These are phyloP conservation scores for Coniferiporia sulphurascens DNA, from an alignment of 1,284 basidiomycete genomes.

Conservation along the genomic window DNA sequence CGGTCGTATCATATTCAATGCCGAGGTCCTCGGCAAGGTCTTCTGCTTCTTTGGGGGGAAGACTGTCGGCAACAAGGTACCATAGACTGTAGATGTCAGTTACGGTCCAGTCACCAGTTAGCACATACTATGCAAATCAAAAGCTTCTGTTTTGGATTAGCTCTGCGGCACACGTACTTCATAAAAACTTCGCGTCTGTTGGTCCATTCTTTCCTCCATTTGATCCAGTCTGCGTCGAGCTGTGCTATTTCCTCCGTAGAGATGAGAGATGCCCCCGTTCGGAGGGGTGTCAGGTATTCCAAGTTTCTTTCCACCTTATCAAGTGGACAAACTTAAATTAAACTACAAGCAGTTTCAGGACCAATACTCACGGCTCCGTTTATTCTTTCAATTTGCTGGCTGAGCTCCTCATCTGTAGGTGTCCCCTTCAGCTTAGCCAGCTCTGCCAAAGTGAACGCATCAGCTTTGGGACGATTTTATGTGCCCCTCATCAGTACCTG, in stretches of 20 bases:
- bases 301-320: constrained; percentile 45
- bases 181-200: constrained; percentile 62
- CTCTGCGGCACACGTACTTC: constrained; percentile 41
- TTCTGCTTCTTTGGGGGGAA: constrained; percentile 57
- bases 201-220: constrained; percentile 71
- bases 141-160: not conserved
- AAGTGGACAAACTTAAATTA: too few species aligned
- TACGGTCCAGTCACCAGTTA: not conserved
- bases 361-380: constrained; percentile 37
- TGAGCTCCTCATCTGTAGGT: constrained; percentile 67
- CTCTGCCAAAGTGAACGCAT: constrained; percentile 38
- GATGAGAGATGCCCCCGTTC: constrained; percentile 58
- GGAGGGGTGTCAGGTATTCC: constrained; percentile 56
- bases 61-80: constrained; percentile 60
- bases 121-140: not conserved
- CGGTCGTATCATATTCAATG: constrained; percentile 65
- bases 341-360: not conserved
- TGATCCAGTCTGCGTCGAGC: constrained; percentile 62
- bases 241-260: constrained; percentile 59
- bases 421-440: constrained; percentile 54
- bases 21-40: constrained; percentile 68
- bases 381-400: constrained; percentile 40
- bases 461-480: not conserved
- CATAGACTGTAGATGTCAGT: constrained; percentile 54
- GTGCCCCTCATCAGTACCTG: constrained; percentile 37